Conservation (phyloP, 495 filamentous ascomycete species). For the Neohortaea acidophila region DNA sequence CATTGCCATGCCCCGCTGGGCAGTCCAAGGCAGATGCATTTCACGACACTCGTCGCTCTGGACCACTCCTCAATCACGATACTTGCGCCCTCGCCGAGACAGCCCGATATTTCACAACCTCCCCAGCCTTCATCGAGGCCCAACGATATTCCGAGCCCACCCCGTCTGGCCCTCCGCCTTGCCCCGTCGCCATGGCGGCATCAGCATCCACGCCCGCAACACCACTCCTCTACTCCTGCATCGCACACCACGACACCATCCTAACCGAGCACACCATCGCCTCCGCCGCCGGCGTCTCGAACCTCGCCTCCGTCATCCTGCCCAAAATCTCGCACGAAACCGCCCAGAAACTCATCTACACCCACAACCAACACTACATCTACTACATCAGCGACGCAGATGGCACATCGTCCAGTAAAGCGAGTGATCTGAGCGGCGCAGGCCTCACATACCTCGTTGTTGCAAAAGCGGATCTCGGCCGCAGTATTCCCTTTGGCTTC, state of each 20-base stretch:
- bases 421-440: conserved; percentile 37
- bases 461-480: conserved; percentile 57
- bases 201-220: conserved; percentile 17
- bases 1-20: too few relatives aligned
- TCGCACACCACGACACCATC: conserved; percentile 81
- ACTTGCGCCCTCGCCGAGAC: too few relatives aligned
- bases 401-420: conserved; percentile 16
- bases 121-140: too few relatives aligned
- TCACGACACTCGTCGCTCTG: too few relatives aligned
- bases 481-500: conserved; percentile 84
- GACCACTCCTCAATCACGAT: too few relatives aligned
- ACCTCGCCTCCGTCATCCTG: conserved; percentile 82
- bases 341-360: conserved; percentile 65
- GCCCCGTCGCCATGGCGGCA: conserved; percentile 20
- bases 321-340: conserved; percentile 76
- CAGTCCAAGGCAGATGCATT: too few relatives aligned
- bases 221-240: conserved; percentile 45
- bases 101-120: too few relatives aligned
- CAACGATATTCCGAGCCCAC: too few relatives aligned
- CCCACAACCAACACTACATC: conserved; percentile 45
- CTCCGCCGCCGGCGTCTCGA: conserved; percentile 54
- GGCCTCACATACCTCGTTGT: conserved; percentile 79
- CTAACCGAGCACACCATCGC: conserved; percentile 76
- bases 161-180: background rate
- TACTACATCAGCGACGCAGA: conserved; percentile 81